Conservation (phyloP, 306 rosid species). For the Lithocarpus polystachyus region DNA sequence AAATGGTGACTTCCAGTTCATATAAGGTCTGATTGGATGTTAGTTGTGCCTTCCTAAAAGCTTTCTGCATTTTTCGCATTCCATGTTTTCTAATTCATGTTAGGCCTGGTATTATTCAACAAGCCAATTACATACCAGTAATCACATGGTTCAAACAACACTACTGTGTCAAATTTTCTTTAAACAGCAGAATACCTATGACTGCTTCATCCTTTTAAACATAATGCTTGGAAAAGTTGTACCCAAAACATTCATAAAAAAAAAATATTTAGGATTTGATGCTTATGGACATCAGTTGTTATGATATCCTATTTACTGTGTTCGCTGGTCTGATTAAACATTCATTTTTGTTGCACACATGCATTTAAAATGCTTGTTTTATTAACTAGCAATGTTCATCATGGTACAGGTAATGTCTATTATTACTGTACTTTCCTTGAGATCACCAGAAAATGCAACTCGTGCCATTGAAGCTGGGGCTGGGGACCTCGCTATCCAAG, state of each 20-base stretch:
- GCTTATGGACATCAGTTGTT: neutral
- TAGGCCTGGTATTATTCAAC: neutral
- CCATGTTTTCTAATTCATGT: neutral
- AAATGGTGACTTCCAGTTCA: neutral
- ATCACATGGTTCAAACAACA: no score
- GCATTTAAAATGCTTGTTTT: slow-evolving; percentile 4
- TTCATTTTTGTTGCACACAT: neutral
- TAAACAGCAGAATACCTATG: neutral
- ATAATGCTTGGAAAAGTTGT: neutral
- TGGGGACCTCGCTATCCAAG: slow-evolving; percentile 85
- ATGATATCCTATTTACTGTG: neutral
- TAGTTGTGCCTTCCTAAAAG: neutral
- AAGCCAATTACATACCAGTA: neutral
- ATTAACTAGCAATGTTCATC: slow-evolving; percentile 5
- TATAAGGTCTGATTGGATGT: neutral
- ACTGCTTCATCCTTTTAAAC: neutral
- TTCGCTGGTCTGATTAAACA: neutral
- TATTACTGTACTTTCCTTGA: slow-evolving; percentile 69
- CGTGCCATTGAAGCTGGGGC: slow-evolving; percentile 91
- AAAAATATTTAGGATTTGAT: neutral
- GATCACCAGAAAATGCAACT: slow-evolving; percentile 89
- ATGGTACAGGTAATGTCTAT: slow-evolving; percentile 63
- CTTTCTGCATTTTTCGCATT: neutral
- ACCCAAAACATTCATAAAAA: neutral
- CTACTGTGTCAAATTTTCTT: neutral